Base-by-base conservation (phyloP, 2,329 filamentous ascomycete species). In the Aspergillus intermedius region DNA sequence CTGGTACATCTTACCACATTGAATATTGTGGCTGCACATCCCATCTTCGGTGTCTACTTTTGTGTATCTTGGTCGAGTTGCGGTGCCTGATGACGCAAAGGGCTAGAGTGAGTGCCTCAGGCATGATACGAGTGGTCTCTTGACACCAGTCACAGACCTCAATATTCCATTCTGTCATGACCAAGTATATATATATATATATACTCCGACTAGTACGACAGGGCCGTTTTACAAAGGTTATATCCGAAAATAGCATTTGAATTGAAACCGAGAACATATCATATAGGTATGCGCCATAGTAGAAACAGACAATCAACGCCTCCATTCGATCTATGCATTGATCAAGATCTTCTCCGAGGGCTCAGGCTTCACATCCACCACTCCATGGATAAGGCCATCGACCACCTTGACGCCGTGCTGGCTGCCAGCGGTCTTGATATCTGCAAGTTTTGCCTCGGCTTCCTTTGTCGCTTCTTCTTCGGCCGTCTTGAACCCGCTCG, bases 401-500 rank as follows among this genome's bases (percentile, higher is more conserved):
- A 96, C 78, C 15, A 98, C 91, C 67, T 86, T 80, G 56, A 80
- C 78, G 65, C 90, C 87, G 56, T 82, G 82, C 77, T 90, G 87
- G 70, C 86, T 81, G 53, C 91, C 91, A 30, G 88, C 83, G 48
- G 78, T 78, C 68, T 87, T 80, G 68, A 97, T 97, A 69, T 87
- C 83, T 70, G 84, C 79, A 61, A 97, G 83, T 73, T 94, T 84
- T 61, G 71, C 77, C 53, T 95, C 88, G 46, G 87, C 87, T 56
- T 91, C 88, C 73, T 84, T 85, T 71, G 83, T 82, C 57, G 89
- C 88, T 62, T 90, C 83, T 54, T 83, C 81, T 68, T 91, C 87
- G 55, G 87, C 86, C 59, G 84, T 81, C 71, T 86, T 82, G 79
- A 96, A 96, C 64, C 91, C 91, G 70, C 88, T 88, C 62, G 87